Percentiles rank a stretch among this genome's conserved stretches.
Conservation (phyloP, 1,284 basidiomycete genomes). For the Trichosporon sp. region DNA sequence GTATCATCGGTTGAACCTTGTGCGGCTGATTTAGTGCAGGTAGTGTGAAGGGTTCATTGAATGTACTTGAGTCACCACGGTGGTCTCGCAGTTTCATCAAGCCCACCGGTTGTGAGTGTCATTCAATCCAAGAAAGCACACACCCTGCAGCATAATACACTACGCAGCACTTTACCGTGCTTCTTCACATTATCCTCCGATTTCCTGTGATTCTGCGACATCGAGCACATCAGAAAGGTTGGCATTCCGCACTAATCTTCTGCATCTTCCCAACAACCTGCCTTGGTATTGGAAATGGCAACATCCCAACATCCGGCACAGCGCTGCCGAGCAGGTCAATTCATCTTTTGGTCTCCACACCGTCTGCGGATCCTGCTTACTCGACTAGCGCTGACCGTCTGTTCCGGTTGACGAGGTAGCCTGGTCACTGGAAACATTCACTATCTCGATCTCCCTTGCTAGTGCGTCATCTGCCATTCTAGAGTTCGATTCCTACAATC, state of each 20-base stretch:
- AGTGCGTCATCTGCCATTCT: not conserved
- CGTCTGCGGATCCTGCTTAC: too few species aligned
- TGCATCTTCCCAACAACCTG: too few species aligned
- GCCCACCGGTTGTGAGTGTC: not conserved
- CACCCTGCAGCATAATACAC: not conserved
- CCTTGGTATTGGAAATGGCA: not conserved
- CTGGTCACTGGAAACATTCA: too few species aligned
- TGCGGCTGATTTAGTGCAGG: too few species aligned
- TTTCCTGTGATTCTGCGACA: not conserved
- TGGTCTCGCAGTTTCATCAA: not conserved
- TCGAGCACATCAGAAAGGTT: not conserved
- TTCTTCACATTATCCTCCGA: not conserved
- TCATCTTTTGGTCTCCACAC: too few species aligned
- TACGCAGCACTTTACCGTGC: not conserved
- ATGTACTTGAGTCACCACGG: not conserved
- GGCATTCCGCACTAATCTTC: not conserved
- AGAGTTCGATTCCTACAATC: not conserved
- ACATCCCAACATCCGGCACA: not conserved
- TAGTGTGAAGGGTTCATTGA: too few species aligned
- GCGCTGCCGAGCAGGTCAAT: not conserved
- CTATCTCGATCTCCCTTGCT: not conserved
- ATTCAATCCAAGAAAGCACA: not conserved
- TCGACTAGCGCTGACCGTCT: too few species aligned
- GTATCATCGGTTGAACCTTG: too few species aligned
- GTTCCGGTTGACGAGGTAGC: too few species aligned